These are phyloP conservation scores for Exophiala alcalophila DNA, from an alignment of 2,329 filamentous ascomycete genomes.

Conservation along the genomic window DNA sequence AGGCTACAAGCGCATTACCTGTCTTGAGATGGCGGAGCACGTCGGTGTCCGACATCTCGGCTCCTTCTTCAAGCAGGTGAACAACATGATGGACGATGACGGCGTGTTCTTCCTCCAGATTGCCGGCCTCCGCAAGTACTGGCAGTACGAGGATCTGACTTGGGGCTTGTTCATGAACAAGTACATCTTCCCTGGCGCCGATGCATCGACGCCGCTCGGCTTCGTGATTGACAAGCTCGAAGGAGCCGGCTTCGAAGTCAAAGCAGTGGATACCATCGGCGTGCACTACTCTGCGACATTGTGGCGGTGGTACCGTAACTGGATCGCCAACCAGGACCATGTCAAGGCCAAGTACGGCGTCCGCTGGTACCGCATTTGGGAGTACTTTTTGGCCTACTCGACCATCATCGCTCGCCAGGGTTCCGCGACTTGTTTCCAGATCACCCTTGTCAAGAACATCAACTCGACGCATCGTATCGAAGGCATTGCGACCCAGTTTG, in stretches of 20 bases:
- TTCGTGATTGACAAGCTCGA: slow-evolving; percentile 84
- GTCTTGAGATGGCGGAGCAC: slow-evolving; percentile 98
- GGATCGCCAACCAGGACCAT: slow-evolving; percentile 90
- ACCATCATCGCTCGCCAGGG: slow-evolving; percentile 83
- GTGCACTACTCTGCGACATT: slow-evolving; percentile 96
- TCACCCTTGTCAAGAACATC: slow-evolving; percentile 83
- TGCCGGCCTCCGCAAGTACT: slow-evolving; percentile 85
- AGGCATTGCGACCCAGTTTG: slow-evolving; percentile 67
- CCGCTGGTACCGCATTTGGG: slow-evolving; percentile 95
- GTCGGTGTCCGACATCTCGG: slow-evolving; percentile 88
- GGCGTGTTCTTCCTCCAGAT: slow-evolving; percentile 96
- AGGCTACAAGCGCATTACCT: slow-evolving; percentile 91
- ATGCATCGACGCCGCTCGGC: slow-evolving; percentile 88
- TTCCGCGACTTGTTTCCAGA: slow-evolving; percentile 80
- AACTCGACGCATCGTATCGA: slow-evolving; percentile 81
- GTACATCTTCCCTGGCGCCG: slow-evolving; percentile 95
- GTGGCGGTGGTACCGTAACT: slow-evolving; percentile 99
- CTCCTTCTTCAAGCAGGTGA: slow-evolving; percentile 77
- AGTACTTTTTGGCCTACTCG: slow-evolving; percentile 83
- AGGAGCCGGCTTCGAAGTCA: slow-evolving; percentile 83
- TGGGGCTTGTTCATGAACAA: slow-evolving; percentile 99
- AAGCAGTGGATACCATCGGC: slow-evolving; percentile 86
- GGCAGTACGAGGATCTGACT: slow-evolving; percentile 97
- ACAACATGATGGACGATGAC: slow-evolving; percentile 95
- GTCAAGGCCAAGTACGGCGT: slow-evolving; percentile 92